These are phyloP conservation scores for Delitschia confertaspora DNA, from an alignment of 495 filamentous ascomycete genomes.

Conservation along the genomic window DNA sequence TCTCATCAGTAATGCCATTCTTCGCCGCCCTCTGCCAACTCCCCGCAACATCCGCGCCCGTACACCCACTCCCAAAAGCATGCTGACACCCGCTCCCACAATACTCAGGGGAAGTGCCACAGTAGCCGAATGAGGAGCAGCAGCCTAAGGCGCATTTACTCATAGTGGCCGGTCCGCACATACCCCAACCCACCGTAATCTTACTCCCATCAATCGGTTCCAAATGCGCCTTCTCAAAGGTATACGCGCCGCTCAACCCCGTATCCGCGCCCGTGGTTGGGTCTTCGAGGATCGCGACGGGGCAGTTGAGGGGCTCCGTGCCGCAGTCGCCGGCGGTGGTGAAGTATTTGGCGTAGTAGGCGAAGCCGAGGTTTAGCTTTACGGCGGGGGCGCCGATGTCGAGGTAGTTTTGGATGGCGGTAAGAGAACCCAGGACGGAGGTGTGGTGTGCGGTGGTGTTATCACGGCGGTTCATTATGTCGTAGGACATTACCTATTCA, in stretches of 20 bases:
- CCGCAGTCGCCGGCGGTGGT: constrained; percentile 46
- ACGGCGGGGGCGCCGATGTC: constrained; percentile 46
- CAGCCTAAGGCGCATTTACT: constrained; percentile 13
- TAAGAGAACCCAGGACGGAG: constrained; percentile 46
- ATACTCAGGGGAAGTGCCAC: constrained; percentile 40
- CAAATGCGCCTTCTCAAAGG: constrained; percentile 22
- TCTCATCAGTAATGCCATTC: constrained; percentile 49
- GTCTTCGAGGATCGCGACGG: constrained; percentile 54
- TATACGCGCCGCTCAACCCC: constrained; percentile 17
- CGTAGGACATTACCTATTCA: constrained; percentile 55
- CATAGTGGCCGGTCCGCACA: constrained; percentile 13
- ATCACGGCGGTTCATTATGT: constrained; percentile 69
- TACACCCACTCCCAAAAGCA: constrained; percentile 48
- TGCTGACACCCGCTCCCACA: constrained; percentile 39
- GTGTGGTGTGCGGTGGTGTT: constrained; percentile 59
- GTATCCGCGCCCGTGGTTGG: constrained; percentile 52
- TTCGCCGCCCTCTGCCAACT: constrained; percentile 45
- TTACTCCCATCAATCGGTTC: constrained; percentile 2
- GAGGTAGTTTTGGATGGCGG: constrained; percentile 52
- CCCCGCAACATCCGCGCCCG: constrained; percentile 39
- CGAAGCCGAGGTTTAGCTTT: constrained; percentile 64
- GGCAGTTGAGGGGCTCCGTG: constrained; percentile 50
- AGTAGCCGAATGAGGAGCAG: constrained; percentile 17
- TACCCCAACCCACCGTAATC: constrained; percentile 7
- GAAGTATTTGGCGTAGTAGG: constrained; percentile 69